phyloP scores from a whole-genome alignment of 2,329 filamentous ascomycete genomes.

The Sarocladium oryzae region DNA sequence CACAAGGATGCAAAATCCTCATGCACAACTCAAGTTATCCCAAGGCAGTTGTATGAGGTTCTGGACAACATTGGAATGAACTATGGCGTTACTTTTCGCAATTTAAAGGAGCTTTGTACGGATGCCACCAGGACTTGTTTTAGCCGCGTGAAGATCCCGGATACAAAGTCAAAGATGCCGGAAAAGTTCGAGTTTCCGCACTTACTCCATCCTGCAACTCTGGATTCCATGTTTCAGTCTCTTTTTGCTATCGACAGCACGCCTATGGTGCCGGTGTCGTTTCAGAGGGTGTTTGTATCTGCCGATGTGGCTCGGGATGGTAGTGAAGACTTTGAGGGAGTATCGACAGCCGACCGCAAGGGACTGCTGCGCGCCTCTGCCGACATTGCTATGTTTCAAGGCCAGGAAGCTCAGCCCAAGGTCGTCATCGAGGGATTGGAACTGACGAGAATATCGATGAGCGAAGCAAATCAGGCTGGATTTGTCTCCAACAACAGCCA shows the following conservation, averaged over 20 bases:
- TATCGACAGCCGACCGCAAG: constrained; percentile 7
- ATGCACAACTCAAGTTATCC: constrained; percentile 3
- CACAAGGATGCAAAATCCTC: not conserved
- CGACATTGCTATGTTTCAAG: not conserved
- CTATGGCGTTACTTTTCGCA: constrained; percentile 12
- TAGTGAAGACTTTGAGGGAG: constrained; percentile 8
- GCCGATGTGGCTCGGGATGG: not conserved
- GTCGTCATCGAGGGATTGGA: constrained; percentile 40
- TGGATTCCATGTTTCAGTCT: constrained; percentile 10
- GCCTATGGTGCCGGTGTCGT: constrained; percentile 5
- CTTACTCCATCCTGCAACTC: constrained; percentile 12
- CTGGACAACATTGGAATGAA: constrained; percentile 10
- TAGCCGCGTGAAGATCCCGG: not conserved
- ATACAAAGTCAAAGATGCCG: constrained; percentile 11
- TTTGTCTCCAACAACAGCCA: constrained; percentile 44
- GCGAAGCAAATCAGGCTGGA: constrained; percentile 18
- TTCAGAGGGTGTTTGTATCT: constrained; percentile 12
- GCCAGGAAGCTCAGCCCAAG: constrained; percentile 16
- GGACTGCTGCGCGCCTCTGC: not conserved
- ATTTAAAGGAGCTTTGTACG: constrained; percentile 6
- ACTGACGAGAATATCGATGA: constrained; percentile 29
- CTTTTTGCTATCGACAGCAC: constrained; percentile 7
- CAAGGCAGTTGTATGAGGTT: constrained; percentile 9
- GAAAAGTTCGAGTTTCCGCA: constrained; percentile 11
- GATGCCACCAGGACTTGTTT: not conserved